Evolutionary conservation across 768 basidiomycete genomes (phyloP).

Genomic region (Lentinus tigrinus): DNA sequence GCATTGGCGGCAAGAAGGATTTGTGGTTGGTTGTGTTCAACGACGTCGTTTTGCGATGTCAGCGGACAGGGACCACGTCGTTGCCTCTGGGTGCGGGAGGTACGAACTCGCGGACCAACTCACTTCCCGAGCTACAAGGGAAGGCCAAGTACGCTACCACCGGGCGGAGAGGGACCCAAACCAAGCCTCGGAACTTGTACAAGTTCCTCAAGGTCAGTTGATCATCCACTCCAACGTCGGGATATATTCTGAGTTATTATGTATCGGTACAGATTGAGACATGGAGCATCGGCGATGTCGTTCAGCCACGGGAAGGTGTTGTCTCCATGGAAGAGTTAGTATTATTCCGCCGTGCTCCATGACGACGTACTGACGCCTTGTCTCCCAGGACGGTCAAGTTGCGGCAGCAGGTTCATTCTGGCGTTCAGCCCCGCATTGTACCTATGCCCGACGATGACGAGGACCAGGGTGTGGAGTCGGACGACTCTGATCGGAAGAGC

Average conservation of each 20-base stretch:
- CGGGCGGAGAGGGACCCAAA: constrained; percentile 70
- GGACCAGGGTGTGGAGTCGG: constrained; percentile 59
- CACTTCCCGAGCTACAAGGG: constrained; percentile 80
- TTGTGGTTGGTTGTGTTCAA: constrained; percentile 95
- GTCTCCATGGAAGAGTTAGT: constrained; percentile 90
- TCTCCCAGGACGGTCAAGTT: constrained; percentile 64
- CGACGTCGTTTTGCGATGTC: constrained; percentile 91
- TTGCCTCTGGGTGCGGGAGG: constrained; percentile 67
- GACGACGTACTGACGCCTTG: constrained; percentile 10
- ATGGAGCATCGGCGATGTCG: constrained; percentile 78
- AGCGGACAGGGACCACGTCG: constrained; percentile 85
- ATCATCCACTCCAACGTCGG: background rate
- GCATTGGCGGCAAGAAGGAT: constrained; percentile 74
- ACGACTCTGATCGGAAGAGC: constrained; percentile 85
- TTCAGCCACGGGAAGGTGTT: constrained; percentile 75
- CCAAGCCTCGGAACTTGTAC: constrained; percentile 88
- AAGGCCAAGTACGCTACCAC: constrained; percentile 84
- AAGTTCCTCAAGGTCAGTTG: constrained; percentile 80
- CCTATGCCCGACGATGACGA: constrained; percentile 64
- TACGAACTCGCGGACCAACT: constrained; percentile 68
- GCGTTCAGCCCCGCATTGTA: constrained; percentile 63
- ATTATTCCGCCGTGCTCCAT: background rate
- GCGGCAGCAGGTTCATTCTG: constrained; percentile 55
- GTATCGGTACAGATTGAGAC: constrained; percentile 65
- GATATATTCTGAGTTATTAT: background rate